Evolutionary conservation across 441 rosid species (phyloP).

Genomic region (Brassica hybrid): DNA sequence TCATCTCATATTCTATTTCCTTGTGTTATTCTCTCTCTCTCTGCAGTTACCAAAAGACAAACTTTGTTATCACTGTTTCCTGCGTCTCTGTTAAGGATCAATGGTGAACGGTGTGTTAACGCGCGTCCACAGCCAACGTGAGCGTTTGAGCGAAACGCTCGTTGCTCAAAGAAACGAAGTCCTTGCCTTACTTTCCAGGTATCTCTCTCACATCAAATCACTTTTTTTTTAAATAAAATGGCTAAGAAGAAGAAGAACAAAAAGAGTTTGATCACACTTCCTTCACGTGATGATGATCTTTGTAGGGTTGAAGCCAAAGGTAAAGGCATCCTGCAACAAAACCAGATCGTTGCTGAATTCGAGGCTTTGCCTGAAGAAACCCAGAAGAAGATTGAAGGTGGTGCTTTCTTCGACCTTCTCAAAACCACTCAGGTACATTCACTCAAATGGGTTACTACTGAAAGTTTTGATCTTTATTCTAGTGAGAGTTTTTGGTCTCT

Average conservation of each 20-base stretch:
- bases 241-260: background rate
- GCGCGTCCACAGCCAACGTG: conserved; percentile 84
- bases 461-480: background rate
- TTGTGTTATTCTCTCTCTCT: conserved; percentile 30
- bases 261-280: background rate
- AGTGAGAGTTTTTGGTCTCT: too few relatives aligned
- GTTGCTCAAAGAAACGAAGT: conserved; percentile 77
- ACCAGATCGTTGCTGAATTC: conserved; percentile 77
- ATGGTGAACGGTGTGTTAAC: conserved; percentile 41
- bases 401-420: conserved; percentile 74
- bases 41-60: conserved; percentile 30
- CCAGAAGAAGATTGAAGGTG: conserved; percentile 60
- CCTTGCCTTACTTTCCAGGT: conserved; percentile 86
- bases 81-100: conserved; percentile 10
- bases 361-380: conserved; percentile 67
- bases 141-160: conserved; percentile 84
- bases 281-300: background rate
- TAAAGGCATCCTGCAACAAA: conserved; percentile 78
- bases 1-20: conserved; percentile 1
- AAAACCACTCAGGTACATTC: conserved; percentile 54
- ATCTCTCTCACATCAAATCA: too few relatives aligned
- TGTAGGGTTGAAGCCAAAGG: conserved; percentile 79
- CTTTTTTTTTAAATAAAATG: background rate
- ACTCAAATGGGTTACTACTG: background rate
- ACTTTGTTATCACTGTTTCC: background rate